A percentile compares a stretch with the other conserved stretches of the same genome.
Evolutionary conservation across 208 protist genomes (phyloP).

Genomic region (Leishmania lainsoni): DNA sequence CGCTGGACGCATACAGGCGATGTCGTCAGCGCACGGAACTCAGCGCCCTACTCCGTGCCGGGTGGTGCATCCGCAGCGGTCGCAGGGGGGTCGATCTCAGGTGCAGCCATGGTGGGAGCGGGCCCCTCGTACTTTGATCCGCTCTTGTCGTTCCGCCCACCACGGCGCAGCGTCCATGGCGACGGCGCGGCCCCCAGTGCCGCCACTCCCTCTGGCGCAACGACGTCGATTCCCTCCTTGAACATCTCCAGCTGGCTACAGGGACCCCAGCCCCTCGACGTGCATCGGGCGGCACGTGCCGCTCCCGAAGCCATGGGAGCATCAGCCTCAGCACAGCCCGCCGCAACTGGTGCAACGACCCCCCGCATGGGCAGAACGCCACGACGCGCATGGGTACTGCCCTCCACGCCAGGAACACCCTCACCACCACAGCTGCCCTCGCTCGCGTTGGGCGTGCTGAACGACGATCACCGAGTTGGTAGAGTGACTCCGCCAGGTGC

Average conservation of each 20-base stretch:
- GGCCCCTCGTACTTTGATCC: conserved; percentile 15
- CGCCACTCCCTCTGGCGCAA: too few relatives aligned
- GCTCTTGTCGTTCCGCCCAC: conserved; percentile 11
- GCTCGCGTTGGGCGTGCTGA: conserved; percentile 4
- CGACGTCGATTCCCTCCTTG: conserved; percentile 5
- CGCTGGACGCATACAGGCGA: conserved; percentile 25
- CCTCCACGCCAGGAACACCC: neutral
- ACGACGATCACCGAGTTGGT: neutral
- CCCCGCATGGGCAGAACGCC: neutral
- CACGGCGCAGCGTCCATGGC: neutral
- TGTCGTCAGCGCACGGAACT: conserved; percentile 16
- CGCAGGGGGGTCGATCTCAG: neutral
- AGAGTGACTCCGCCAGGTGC: neutral
- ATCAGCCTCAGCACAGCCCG: neutral
- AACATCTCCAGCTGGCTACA: conserved; percentile 33
- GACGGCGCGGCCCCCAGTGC: neutral
- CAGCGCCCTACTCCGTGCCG: conserved; percentile 8
- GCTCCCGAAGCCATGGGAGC: neutral
- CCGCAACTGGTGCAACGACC: neutral
- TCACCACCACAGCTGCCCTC: conserved; percentile 7
- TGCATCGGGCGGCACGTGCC: conserved; percentile 22
- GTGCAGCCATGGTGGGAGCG: neutral
- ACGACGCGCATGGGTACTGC: neutral
- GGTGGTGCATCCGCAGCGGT: neutral
- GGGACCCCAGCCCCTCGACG: conserved; percentile 27